Evolutionary conservation across 1,284 basidiomycete species (phyloP).

Genomic region (Trichosporon ovoides): DNA sequence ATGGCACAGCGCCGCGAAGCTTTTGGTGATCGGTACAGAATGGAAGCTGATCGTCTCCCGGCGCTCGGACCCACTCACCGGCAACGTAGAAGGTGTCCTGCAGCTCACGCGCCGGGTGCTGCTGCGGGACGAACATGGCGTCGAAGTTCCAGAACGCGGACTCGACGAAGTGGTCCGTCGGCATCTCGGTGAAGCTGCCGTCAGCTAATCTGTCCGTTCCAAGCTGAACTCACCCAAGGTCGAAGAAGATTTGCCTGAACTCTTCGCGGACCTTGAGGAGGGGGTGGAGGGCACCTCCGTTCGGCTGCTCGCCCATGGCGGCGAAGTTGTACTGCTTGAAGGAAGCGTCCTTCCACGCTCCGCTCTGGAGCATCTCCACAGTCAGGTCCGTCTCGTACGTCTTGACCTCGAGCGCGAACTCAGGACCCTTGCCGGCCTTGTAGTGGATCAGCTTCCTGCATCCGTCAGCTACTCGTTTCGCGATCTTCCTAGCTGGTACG

Average conservation of each 20-base stretch:
- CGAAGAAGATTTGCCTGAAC: constrained; percentile 95
- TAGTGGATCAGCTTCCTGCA: constrained; percentile 87
- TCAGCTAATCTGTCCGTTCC: background rate
- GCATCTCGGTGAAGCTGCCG: constrained; percentile 96
- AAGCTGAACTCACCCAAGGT: constrained; percentile 93
- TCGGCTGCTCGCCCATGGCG: constrained; percentile 82
- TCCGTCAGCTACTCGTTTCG: constrained; percentile 48
- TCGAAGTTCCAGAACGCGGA: constrained; percentile 99
- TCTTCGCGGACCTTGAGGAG: constrained; percentile 97
- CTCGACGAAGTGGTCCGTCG: constrained; percentile 95
- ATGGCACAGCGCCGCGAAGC: no score
- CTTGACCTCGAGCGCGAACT: constrained; percentile 87
- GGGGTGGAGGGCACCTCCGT: constrained; percentile 89
- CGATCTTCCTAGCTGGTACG: constrained; percentile 9
- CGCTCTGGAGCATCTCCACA: constrained; percentile 83
- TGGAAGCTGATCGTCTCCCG: constrained; percentile 9
- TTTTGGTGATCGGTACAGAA: background rate
- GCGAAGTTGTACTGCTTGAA: constrained; percentile 99
- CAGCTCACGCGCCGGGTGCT: constrained; percentile 95
- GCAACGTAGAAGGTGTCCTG: constrained; percentile 99
- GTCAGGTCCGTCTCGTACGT: constrained; percentile 98
- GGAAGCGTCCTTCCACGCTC: constrained; percentile 79
- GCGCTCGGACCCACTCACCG: constrained; percentile 53
- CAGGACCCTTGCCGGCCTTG: constrained; percentile 73
- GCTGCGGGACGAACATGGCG: constrained; percentile 95